A percentile compares a stretch with the other conserved stretches of the same genome.
Evolutionary conservation across 192 early-diverging fungal genomes (phyloP).

Genomic region (Rhizophagus prolifer): DNA sequence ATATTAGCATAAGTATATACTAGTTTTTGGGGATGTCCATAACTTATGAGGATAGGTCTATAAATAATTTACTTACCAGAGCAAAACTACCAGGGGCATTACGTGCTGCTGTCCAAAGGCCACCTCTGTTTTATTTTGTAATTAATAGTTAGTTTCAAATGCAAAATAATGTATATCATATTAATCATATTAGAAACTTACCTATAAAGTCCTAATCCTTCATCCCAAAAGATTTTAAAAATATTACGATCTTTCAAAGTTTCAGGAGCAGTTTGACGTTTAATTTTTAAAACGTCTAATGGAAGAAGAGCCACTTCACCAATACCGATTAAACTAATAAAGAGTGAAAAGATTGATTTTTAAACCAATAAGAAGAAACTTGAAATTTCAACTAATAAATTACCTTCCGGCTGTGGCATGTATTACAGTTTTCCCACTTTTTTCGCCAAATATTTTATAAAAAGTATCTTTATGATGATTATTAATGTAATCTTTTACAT

Average conservation of each 20-base stretch:
- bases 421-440: constrained; percentile 93
- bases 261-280: constrained; percentile 92
- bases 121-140: constrained; percentile 57
- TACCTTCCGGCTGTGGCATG: constrained; percentile 93
- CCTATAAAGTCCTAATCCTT: constrained; percentile 92
- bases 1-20: neutral
- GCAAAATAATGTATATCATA: neutral
- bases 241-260: constrained; percentile 80
- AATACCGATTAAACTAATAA: constrained; percentile 85
- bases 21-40: too few species aligned
- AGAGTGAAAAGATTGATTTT: neutral
- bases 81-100: constrained; percentile 99
- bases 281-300: constrained; percentile 98
- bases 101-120: constrained; percentile 93
- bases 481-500: constrained; percentile 91
- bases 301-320: constrained; percentile 97
- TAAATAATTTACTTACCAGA: constrained; percentile 48
- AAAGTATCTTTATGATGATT: constrained; percentile 77
- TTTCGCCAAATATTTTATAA: constrained; percentile 83
- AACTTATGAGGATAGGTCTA: neutral
- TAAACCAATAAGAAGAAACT: neutral
- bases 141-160: neutral
- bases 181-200: constrained; percentile 34
- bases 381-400: too few species aligned
- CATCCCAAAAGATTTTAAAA: constrained; percentile 74